Base-by-base conservation (phyloP, 305 asterid genomes). In the Solanum aculeatissimum region DNA sequence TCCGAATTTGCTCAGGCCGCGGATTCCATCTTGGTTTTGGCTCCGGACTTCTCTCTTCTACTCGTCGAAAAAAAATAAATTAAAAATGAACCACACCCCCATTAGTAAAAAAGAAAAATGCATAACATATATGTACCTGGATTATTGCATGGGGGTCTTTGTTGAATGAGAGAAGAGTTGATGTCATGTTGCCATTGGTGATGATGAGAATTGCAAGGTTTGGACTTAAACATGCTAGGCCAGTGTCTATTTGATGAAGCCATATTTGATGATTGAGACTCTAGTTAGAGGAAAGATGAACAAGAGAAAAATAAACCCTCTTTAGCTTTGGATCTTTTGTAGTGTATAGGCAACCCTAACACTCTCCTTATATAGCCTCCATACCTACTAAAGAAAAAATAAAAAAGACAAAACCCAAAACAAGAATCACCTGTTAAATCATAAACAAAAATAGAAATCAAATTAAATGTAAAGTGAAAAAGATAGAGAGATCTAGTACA, bases 1-100 rank as follows among this genome's bases (percentile, higher is more conserved):
- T 93, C 0, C 98, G 91, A 82, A 97, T 93, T 85, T 97, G 99
- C 87, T 97, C 99, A 4, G 99, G 99, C 51, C 94, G 82, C 0
- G 99, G 99, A 78, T 97, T 97, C 99, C 99, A 97, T 55, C 99
- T 81, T 0, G 99, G 98, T 42, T 95, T 97, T 19, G 98, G 98
- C 91, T 97, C 99, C 0, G 98, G 98, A 10, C 97, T 92, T 74
- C 98, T 90, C 87, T 95, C 99, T 63, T 95, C 63, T 77, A 75
- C 25, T 47, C 5, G 53, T 83, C 27, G 19, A 43, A 19, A 62
- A 81, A 58, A 14, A 14, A 58, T 1, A 35, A 9, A 57, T n/a
- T 9, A n/a, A 40, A 57, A n/a, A 57, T 57, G 0, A 82, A 63
- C 9, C 40, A 11, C 13, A 11, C 63, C 40, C 40, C n/a, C 12